Base-by-base conservation (phyloP, 2,329 filamentous ascomycete genomes). In the Sclerotinia trifoliorum region DNA sequence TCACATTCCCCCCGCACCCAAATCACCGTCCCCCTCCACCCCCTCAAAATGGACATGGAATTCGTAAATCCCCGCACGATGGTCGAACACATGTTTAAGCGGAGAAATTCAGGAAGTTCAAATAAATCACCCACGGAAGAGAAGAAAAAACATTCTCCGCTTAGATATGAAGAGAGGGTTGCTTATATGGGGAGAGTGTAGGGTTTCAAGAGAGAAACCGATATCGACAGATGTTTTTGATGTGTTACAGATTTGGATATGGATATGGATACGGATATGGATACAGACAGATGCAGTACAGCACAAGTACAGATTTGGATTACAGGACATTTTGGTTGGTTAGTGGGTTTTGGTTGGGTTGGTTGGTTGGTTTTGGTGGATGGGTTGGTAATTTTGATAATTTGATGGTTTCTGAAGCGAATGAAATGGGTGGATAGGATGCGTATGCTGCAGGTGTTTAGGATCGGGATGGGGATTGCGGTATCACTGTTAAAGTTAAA, bases 21-120 rank as follows among this genome's bases (percentile, higher is more conserved):
- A 21, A 29, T 32, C 81, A 82, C 10, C 44, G 81, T 86, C 29
- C 85, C 86, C 11, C 77, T 82, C 66, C 78, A 81, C 67, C 84
- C 83, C 57, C 80, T 84, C 5, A 74, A 75, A 29, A 65, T 73
- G 76, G 84, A 86, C 64, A 80, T 89, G 77, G 87, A 90, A 71
- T 86, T 87, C 69, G 81, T 90, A 72, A 84, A 84, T 32, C 86
- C 88, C 19, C 88, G 84, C 75, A 83, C 84, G 51, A 80, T 90
- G 70, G 85, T 90, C 72, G 84, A 87, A 77, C 86, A 88, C 71
- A 83, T 90, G 70, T 88, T 90, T 77, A 82, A 86, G 75, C 83
- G 86, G 72, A 77, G 80, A 68, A 72, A 74, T 65, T 77, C 74
- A 1, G 72, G 71, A 2, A 70, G 68, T 1, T 74, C 73, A 10